Evolutionary conservation across 1,139 yeast genomes (phyloP).

Genomic region (Geotrichum cucujoidarum): DNA sequence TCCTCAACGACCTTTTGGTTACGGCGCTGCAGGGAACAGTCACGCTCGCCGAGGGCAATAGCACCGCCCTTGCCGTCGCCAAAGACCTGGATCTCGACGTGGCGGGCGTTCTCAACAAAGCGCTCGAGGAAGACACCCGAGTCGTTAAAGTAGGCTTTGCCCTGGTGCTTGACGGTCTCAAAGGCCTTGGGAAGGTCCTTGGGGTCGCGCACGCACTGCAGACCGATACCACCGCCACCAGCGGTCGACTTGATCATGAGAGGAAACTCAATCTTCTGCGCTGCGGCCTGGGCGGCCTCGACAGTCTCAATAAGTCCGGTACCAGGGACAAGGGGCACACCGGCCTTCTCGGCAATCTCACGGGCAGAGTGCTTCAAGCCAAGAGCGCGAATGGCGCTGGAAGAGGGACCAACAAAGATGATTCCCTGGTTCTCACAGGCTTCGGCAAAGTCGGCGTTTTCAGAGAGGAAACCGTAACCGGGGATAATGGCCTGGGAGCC

Average conservation of each 20-base stretch:
- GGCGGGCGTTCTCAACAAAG: constrained; percentile 90
- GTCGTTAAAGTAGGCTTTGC: constrained; percentile 87
- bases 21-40: constrained; percentile 94
- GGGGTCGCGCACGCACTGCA: constrained; percentile 83
- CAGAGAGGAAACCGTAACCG: constrained; percentile 94
- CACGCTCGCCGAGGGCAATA: constrained; percentile 92
- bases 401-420: constrained; percentile 91
- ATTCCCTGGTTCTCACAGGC: constrained; percentile 77
- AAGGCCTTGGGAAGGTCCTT: constrained; percentile 77
- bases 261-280: constrained; percentile 79
- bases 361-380: constrained; percentile 96
- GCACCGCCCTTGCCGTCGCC: constrained; percentile 95
- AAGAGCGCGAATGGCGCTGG: constrained; percentile 81
- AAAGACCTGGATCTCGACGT: constrained; percentile 92
- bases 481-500: constrained; percentile 93
- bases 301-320: constrained; percentile 70
- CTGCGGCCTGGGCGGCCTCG: constrained; percentile 69
- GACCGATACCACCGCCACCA: constrained; percentile 98
- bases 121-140: constrained; percentile 91
- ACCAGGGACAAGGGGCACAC: constrained; percentile 94
- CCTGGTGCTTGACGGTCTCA: constrained; percentile 89
- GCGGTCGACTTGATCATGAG: constrained; percentile 96
- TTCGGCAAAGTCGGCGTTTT: constrained; percentile 93
- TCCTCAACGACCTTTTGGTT: constrained; percentile 95
- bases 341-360: constrained; percentile 80